phyloP scores from a whole-genome alignment of 2,329 filamentous ascomycete genomes.

The Alternaria atra region DNA sequence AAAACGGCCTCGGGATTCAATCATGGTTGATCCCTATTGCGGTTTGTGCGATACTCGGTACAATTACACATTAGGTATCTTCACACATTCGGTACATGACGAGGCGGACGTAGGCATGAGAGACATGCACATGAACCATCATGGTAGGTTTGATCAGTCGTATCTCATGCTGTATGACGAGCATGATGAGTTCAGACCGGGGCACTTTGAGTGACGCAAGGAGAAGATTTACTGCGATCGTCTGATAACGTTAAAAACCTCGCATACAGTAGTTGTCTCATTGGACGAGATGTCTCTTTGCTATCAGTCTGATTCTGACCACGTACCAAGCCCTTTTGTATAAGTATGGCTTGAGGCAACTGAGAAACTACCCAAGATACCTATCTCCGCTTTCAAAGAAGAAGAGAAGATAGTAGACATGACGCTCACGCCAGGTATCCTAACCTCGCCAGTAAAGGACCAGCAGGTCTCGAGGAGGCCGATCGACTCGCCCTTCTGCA shows the following conservation, averaged over 20 bases:
- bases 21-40: background rate
- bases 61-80: background rate
- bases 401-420: background rate
- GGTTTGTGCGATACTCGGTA: background rate
- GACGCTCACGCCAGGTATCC: conserved; percentile 7
- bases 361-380: background rate
- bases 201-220: background rate
- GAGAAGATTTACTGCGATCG: background rate
- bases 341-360: background rate
- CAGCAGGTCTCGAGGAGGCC: conserved; percentile 14
- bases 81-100: background rate
- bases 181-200: background rate
- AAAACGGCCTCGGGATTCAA: background rate
- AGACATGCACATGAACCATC: background rate
- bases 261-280: background rate
- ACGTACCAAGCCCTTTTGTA: background rate
- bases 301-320: background rate
- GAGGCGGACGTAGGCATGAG: background rate
- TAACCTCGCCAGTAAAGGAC: conserved; percentile 2
- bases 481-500: conserved; percentile 19
- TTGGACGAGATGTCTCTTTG: background rate
- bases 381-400: background rate
- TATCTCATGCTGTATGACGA: background rate
- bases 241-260: too few species aligned
- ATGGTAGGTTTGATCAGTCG: background rate